Evolutionary conservation across 1,139 yeast species (phyloP).

Genomic region (Geotrichum reessii): DNA sequence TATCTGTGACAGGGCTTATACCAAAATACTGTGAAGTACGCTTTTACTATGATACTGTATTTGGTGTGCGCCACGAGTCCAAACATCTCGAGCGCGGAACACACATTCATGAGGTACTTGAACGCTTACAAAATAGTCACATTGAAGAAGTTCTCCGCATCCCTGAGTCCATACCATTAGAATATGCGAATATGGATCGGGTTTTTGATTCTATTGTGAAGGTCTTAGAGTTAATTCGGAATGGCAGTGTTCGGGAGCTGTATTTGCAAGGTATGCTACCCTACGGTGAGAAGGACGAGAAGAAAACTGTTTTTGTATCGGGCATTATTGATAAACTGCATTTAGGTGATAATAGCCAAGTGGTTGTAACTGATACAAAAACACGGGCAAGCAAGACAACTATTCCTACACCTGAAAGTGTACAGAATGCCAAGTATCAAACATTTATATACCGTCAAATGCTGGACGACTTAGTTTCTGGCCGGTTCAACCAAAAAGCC

Average conservation of each 20-base stretch:
- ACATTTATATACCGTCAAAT: constrained; percentile 31
- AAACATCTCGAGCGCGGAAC: constrained; percentile 29
- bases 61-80: constrained; percentile 11
- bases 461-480: constrained; percentile 20
- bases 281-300: constrained; percentile 28
- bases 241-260: constrained; percentile 29
- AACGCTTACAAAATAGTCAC: constrained; percentile 16
- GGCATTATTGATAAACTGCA: constrained; percentile 33
- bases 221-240: constrained; percentile 16
- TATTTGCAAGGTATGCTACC: constrained; percentile 22
- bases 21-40: constrained; percentile 30
- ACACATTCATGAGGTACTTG: constrained; percentile 29
- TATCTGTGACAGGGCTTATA: constrained; percentile 29
- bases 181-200: background rate
- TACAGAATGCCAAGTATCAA: constrained; percentile 34
- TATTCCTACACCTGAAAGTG: constrained; percentile 26
- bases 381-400: constrained; percentile 23
- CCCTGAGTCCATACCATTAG: background rate
- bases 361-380: constrained; percentile 33
- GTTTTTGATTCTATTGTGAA: background rate
- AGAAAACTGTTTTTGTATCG: constrained; percentile 25
- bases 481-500: background rate
- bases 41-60: constrained; percentile 23
- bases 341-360: constrained; percentile 8
- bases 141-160: background rate